These are phyloP conservation scores for Aspergillus coremiiformis DNA, from an alignment of 495 filamentous ascomycete species.

Conservation along the genomic window DNA sequence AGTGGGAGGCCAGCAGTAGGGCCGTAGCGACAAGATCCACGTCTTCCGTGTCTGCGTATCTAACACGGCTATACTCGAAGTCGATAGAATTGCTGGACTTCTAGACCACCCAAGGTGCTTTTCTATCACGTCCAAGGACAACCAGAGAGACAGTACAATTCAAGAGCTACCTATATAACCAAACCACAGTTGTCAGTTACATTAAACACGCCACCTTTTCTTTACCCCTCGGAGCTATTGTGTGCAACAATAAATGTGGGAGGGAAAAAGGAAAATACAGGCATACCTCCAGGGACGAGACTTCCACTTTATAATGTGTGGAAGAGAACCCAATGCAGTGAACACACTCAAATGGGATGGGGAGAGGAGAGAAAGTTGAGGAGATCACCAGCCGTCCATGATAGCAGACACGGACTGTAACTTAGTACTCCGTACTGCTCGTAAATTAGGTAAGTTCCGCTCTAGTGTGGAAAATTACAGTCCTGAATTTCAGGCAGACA, in stretches of 20 bases:
- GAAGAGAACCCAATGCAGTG: slow-evolving; percentile 2
- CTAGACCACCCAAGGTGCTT: background rate
- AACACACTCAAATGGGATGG: background rate
- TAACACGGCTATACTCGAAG: background rate
- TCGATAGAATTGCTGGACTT: background rate
- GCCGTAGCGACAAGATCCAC: background rate
- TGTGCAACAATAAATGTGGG: background rate
- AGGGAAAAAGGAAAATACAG: background rate
- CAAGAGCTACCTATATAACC: background rate
- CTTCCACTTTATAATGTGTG: background rate
- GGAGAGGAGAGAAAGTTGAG: background rate
- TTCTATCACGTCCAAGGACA: background rate
- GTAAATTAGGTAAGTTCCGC: background rate
- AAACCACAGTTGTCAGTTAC: background rate
- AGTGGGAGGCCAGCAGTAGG: background rate
- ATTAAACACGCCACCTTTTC: background rate
- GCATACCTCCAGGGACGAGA: slow-evolving; percentile 9
- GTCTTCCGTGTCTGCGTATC: background rate
- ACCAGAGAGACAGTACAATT: background rate
- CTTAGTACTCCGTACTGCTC: background rate
- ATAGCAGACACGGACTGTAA: background rate
- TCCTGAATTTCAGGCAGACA: background rate
- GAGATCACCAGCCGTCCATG: background rate
- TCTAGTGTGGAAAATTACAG: background rate
- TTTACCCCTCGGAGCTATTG: background rate